These are phyloP conservation scores for Candida dubliniensis DNA, from an alignment of 1,139 yeast species.

Conservation along the genomic window DNA sequence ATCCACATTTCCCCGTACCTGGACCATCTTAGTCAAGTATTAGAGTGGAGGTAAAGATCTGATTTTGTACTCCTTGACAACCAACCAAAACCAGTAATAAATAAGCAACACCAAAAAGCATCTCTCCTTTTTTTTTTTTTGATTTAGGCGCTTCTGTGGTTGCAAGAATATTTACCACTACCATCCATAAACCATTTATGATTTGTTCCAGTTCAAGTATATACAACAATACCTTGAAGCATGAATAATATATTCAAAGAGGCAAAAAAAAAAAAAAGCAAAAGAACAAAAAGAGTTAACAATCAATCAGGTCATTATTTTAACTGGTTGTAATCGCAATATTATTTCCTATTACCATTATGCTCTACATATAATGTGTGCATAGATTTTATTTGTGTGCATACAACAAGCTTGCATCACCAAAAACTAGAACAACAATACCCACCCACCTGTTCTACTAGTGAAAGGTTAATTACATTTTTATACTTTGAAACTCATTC, in stretches of 20 bases:
- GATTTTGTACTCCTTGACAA: not conserved
- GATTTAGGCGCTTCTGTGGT: not conserved
- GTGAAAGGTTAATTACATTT: too few relatives aligned
- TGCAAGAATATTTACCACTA: not conserved
- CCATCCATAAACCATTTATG: not conserved
- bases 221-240: too few relatives aligned
- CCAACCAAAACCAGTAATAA: not conserved
- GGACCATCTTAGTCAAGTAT: too few relatives aligned
- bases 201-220: too few relatives aligned
- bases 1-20: too few relatives aligned
- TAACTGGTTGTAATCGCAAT: not conserved
- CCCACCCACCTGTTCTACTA: too few relatives aligned
- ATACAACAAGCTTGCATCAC: not conserved
- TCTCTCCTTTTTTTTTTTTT: not conserved
- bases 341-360: not conserved
- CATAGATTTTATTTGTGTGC: too few relatives aligned
- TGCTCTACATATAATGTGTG: not conserved
- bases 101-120: too few relatives aligned
- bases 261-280: not conserved
- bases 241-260: not conserved
- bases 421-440: too few relatives aligned
- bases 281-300: not conserved
- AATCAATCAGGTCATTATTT: not conserved
- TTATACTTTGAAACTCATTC: too few relatives aligned
- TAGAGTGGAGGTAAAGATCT: not conserved